Evolutionary conservation across 2,329 filamentous ascomycete species (phyloP).

Genomic region (Myriosclerotinia scirpicola): DNA sequence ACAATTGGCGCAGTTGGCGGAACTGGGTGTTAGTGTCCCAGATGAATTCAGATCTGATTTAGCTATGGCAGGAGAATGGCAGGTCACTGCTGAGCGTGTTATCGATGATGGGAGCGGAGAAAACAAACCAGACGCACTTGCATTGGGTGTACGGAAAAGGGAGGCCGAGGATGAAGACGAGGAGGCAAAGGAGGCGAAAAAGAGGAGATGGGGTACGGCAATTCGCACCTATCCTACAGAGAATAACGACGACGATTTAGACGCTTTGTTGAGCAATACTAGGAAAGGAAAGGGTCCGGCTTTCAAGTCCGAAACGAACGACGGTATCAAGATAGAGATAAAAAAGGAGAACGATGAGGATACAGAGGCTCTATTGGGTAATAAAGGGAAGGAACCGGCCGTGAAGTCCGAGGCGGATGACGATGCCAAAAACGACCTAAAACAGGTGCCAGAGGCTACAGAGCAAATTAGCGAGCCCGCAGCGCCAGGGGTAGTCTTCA

Average conservation of each 20-base stretch:
- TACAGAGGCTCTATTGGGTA: background rate
- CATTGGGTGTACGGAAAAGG: slow-evolving; percentile 60
- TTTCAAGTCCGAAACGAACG: slow-evolving; percentile 31
- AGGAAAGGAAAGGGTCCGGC: slow-evolving; percentile 35
- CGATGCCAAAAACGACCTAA: background rate
- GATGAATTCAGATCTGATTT: slow-evolving; percentile 75
- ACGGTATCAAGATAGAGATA: slow-evolving; percentile 30
- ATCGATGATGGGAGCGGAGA: slow-evolving; percentile 46
- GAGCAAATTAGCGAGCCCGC: slow-evolving; percentile 27
- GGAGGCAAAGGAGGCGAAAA: slow-evolving; percentile 61
- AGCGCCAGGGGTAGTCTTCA: slow-evolving; percentile 64
- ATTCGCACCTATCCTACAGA: slow-evolving; percentile 41
- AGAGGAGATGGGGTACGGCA: slow-evolving; percentile 46
- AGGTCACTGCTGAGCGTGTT: slow-evolving; percentile 51
- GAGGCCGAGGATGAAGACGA: slow-evolving; percentile 62
- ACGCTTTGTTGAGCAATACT: slow-evolving; percentile 43
- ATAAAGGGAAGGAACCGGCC: background rate
- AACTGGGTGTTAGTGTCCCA: slow-evolving; percentile 82
- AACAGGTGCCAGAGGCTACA: slow-evolving; percentile 4
- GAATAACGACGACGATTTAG: slow-evolving; percentile 41
- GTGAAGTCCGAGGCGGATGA: slow-evolving; percentile 9
- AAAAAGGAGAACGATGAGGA: slow-evolving; percentile 26
- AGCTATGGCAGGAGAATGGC: slow-evolving; percentile 89
- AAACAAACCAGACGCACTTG: slow-evolving; percentile 45
- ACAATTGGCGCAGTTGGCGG: slow-evolving; percentile 84